Base-by-base conservation (phyloP, 2,329 filamentous ascomycete species). In the Beauveria sp. region DNA sequence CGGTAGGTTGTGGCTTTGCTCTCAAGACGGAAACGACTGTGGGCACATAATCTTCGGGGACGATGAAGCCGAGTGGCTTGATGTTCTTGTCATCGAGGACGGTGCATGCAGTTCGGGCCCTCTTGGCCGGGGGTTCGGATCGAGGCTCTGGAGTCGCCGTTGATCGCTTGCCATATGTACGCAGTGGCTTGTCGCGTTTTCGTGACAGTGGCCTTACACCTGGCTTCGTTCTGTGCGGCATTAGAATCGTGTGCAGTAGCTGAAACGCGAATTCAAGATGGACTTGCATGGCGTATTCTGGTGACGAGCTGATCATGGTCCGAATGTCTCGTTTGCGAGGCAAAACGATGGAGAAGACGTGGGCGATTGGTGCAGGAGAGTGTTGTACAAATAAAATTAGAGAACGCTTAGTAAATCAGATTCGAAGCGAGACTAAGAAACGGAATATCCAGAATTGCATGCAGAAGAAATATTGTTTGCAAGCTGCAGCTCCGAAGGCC, bases 111-210 rank as follows among this genome's bases (percentile, higher is more conserved):
- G 31, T 63, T 58, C 64, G 38, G 1, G 42, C 61, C 20, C 64
- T 66, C 49, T 64, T 75, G 63, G 76, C 75, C 0, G 66, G 64
- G 0, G 69, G 67, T 9, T 74, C 70, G n/a, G 52, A 64, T 42
- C 65, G 64, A 9, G 66, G 49, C 43, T 71, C 70, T 5, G 67
- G 61, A 9, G 66, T 67, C 16, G 70, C 42, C 7, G 66, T 64
- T 9, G 65, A 59, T 40, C 73, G 72, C 64, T 74, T 76, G 49
- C 76, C 74, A 48, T 79, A 79, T 14, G 77, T 79, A 61, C 74
- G 72, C 16, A 77, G 65, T 5, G 72, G 69, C 62, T 73, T 75
- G 57, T 68, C 69, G 57, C 74, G 71, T 43, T 69, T 69, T 61
- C 69, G 69, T 22, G 68, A 59, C 9, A 61, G 62, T 18, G 64